Base-by-base conservation (phyloP, 768 basidiomycete genomes). In the Basidioascus undulatus region DNA sequence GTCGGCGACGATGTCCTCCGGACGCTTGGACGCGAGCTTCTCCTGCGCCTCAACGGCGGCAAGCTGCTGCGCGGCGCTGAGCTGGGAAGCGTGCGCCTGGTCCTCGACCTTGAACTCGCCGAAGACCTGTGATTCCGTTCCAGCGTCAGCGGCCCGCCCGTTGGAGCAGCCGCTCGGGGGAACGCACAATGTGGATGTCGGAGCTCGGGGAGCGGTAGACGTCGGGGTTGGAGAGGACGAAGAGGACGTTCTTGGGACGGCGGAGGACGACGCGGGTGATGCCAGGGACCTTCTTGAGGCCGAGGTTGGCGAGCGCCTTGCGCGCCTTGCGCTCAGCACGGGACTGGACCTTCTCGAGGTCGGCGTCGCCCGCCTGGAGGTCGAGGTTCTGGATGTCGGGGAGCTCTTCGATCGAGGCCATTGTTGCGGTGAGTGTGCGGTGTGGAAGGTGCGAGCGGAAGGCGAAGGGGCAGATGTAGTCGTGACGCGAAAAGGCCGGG, bases 151-250 rank as follows among this genome's bases (percentile, higher is more conserved):
- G n/a, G n/a, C n/a, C n/a, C n/a, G n/a, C n/a, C n/a, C n/a, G n/a
- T n/a, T n/a, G n/a, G n/a, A n/a, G n/a, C n/a, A n/a, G n/a, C n/a
- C n/a, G n/a, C n/a, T n/a, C n/a, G n/a, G n/a, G n/a, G n/a, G n/a
- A n/a, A n/a, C n/a, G n/a, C n/a, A n/a, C n/a, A 57, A 98, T 83
- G 68, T 98, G 94, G 62, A 79, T 83, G 62, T 98, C 92, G 56
- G 82, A 84, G 63, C n/a, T 83, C 86, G 32, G 78, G 74, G 37
- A 26, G 13, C 18, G 94, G 74, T 80, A 98, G 40, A 98, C 92
- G 49, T 98, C 92, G 28, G 92, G 92, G 38, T 75, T 65, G 40
- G 81, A 72, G 52, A 98, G 69, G 45, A 94, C 87, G 57, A 94
- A 80, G 47, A 96, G 72, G 47, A 89, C 64, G 78, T 82, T 86